Percentiles rank a stretch among this genome's conserved stretches.
These are phyloP conservation scores for Kurtzmaniella natalensis DNA, from an alignment of 1,139 yeast species.

Conservation along the genomic window DNA sequence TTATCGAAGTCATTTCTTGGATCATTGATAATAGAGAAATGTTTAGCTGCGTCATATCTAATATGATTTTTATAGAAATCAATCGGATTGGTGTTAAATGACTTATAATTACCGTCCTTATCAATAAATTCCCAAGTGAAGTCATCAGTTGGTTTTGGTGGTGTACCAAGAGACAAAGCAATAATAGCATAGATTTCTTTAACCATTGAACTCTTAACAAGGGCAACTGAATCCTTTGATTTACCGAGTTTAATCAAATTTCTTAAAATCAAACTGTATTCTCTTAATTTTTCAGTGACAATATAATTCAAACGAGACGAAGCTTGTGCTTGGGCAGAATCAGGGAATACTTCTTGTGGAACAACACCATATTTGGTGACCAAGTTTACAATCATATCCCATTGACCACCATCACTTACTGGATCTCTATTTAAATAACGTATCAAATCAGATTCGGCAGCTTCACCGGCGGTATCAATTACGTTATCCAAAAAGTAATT, in stretches of 20 bases:
- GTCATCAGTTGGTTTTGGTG: conserved; percentile 65
- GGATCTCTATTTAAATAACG: conserved; percentile 62
- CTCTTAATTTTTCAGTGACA: conserved; percentile 65
- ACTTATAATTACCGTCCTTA: conserved; percentile 60
- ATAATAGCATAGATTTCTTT: conserved; percentile 60
- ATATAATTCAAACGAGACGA: conserved; percentile 56
- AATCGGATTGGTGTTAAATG: conserved; percentile 54
- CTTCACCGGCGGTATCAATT: conserved; percentile 59
- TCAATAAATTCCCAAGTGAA: conserved; percentile 73
- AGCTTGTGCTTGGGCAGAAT: conserved; percentile 59
- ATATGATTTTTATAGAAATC: conserved; percentile 57
- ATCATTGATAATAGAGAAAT: conserved; percentile 71
- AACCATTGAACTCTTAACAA: conserved; percentile 47
- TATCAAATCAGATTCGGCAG: conserved; percentile 63
- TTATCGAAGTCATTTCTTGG: conserved; percentile 68
- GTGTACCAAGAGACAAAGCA: conserved; percentile 66
- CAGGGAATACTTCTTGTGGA: conserved; percentile 71
- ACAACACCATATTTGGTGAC: conserved; percentile 75
- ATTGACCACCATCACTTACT: conserved; percentile 80
- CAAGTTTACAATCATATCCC: conserved; percentile 73
- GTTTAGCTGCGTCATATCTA: conserved; percentile 45
- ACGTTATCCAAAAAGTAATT: conserved; percentile 75
- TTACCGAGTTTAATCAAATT: conserved; percentile 28
- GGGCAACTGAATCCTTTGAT: conserved; percentile 15
- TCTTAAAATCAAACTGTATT: conserved; percentile 67